These are phyloP conservation scores for Alnus rubra DNA, from an alignment of 306 rosid genomes.

Conservation along the genomic window DNA sequence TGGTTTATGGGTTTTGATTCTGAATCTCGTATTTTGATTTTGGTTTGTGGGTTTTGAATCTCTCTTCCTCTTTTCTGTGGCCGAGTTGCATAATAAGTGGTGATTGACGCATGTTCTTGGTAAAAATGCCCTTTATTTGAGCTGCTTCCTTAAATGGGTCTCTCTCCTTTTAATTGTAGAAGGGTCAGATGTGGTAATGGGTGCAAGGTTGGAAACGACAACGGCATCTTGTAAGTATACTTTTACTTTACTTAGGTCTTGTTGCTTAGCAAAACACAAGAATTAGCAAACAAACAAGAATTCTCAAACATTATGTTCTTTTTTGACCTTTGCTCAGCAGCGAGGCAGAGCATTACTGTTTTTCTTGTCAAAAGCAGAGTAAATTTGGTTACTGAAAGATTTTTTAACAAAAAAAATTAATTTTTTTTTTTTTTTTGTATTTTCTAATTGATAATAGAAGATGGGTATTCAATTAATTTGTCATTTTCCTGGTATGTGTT, in stretches of 20 bases:
- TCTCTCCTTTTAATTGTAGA: slow-evolving; percentile 51
- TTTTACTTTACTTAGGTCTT: background rate
- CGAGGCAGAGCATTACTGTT: slow-evolving; percentile 8
- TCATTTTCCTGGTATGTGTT: slow-evolving; percentile 12
- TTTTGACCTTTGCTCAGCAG: background rate
- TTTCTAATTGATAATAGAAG: background rate
- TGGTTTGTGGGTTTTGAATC: too few species aligned
- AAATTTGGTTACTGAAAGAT: background rate
- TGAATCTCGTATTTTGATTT: too few species aligned
- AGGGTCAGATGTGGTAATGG: slow-evolving; percentile 97
- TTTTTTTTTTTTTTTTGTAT: background rate
- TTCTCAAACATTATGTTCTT: background rate
- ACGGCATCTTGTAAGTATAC: slow-evolving; percentile 80
- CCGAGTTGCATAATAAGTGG: too few species aligned
- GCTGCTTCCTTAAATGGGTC: slow-evolving; percentile 38
- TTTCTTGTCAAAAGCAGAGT: slow-evolving; percentile 2
- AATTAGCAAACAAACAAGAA: background rate
- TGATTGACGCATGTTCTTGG: too few species aligned
- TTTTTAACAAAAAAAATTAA: too few species aligned
- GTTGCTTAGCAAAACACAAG: background rate
- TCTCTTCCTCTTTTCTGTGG: too few species aligned
- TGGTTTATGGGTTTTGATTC: too few species aligned
- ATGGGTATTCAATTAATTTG: slow-evolving; percentile 1
- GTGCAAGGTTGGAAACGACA: slow-evolving; percentile 98
- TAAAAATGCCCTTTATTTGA: background rate